Evolutionary conservation across 2,329 filamentous ascomycete species (phyloP).

Genomic region (Xylaria sp.): DNA sequence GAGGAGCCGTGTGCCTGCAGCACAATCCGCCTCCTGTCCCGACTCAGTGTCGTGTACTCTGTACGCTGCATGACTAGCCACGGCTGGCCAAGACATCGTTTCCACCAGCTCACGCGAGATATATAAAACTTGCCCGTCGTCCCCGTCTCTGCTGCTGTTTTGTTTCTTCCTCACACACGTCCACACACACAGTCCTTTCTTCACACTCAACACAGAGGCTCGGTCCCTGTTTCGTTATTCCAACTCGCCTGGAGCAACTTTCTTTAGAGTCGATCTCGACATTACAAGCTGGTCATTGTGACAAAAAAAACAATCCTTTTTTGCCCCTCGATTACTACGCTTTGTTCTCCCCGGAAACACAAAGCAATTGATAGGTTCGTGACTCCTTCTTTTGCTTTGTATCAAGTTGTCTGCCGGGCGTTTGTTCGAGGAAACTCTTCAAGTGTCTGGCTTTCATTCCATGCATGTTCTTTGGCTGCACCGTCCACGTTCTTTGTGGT

Average conservation of each 20-base stretch:
- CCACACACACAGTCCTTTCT: constrained; percentile 31
- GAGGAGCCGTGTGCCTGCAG: constrained; percentile 33
- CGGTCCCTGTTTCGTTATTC: background rate
- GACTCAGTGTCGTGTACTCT: constrained; percentile 24
- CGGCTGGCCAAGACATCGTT: constrained; percentile 2
- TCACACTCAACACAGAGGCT: constrained; percentile 16
- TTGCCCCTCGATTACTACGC: constrained; percentile 18
- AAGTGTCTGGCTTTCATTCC: constrained; percentile 1
- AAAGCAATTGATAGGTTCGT: constrained; percentile 29
- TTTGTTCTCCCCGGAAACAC: constrained; percentile 22
- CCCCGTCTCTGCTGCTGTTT: constrained; percentile 27
- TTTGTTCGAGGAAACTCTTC: constrained; percentile 11
- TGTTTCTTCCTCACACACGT: constrained; percentile 33
- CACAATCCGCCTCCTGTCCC: constrained; percentile 2
- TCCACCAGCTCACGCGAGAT: constrained; percentile 16
- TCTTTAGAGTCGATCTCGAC: constrained; percentile 32
- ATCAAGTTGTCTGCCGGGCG: constrained; percentile 16
- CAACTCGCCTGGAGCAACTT: constrained; percentile 40
- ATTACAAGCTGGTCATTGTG: constrained; percentile 25
- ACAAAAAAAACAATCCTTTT: constrained; percentile 23
- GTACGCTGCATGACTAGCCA: constrained; percentile 20
- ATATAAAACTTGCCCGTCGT: constrained; percentile 26
- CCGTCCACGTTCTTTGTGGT: background rate
- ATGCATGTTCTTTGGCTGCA: background rate
- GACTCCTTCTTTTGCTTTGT: constrained; percentile 7